A percentile compares a stretch with the other conserved stretches of the same genome.
Evolutionary conservation across 768 basidiomycete species (phyloP).

Genomic region (Paxillus ammoniavirescens): DNA sequence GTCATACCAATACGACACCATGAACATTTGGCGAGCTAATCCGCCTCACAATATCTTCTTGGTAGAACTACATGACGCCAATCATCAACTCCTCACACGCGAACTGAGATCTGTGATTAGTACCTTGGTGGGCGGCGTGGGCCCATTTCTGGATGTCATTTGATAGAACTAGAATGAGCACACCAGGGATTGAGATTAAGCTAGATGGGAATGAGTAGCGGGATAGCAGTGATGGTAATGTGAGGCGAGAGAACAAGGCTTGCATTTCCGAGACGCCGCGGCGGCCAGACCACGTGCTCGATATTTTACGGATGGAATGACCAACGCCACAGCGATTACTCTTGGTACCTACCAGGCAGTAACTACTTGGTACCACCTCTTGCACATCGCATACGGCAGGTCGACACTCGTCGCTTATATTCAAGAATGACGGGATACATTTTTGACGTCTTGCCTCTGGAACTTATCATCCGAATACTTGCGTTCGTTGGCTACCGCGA

Average conservation of each 20-base stretch:
- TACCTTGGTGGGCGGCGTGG: constrained; percentile 35
- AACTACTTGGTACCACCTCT: too few species aligned
- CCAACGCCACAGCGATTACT: too few species aligned
- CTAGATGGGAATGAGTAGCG: not conserved
- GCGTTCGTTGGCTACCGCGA: constrained; percentile 19
- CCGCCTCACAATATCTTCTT: constrained; percentile 63
- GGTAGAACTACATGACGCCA: constrained; percentile 49
- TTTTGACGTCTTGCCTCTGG: constrained; percentile 20
- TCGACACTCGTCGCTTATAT: too few species aligned
- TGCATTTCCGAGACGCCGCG: not conserved
- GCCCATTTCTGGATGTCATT: constrained; percentile 28
- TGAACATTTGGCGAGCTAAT: constrained; percentile 39
- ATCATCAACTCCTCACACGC: not conserved
- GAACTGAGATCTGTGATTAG: not conserved
- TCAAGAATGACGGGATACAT: constrained; percentile 1
- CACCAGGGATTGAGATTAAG: not conserved
- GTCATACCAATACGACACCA: constrained; percentile 66
- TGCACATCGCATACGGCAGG: too few species aligned
- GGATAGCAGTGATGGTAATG: not conserved
- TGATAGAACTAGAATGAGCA: not conserved
- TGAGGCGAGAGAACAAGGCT: not conserved
- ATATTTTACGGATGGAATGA: not conserved
- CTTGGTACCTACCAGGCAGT: too few species aligned
- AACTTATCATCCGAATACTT: constrained; percentile 24
- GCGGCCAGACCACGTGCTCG: not conserved